Evolutionary conservation across 1,139 yeast genomes (phyloP).

Genomic region (Scheffersomyces cryptocercus): DNA sequence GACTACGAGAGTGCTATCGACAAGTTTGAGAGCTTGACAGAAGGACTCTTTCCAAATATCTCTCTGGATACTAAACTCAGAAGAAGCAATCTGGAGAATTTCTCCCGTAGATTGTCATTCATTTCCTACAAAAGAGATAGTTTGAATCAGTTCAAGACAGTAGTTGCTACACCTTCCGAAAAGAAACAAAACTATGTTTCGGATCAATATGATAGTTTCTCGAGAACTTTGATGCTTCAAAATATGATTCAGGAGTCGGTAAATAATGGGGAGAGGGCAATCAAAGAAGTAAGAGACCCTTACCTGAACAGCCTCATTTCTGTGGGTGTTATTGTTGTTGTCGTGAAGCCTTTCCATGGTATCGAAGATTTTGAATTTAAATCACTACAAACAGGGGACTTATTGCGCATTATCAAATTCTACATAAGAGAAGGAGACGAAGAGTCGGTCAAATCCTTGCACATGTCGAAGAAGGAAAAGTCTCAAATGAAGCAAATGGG

Average conservation of each 20-base stretch:
- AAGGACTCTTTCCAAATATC: slow-evolving; percentile 6
- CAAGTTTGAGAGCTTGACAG: slow-evolving; percentile 14
- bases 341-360: slow-evolving; percentile 32
- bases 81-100: not conserved
- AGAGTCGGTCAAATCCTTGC: slow-evolving; percentile 4
- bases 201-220: slow-evolving; percentile 26
- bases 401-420: slow-evolving; percentile 32
- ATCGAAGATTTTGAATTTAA: slow-evolving; percentile 22
- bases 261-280: slow-evolving; percentile 12
- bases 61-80: not conserved
- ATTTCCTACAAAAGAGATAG: slow-evolving; percentile 9
- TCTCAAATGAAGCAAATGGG: no score
- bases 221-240: slow-evolving; percentile 32
- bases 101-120: slow-evolving; percentile 9
- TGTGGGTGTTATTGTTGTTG: slow-evolving; percentile 40
- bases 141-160: slow-evolving; percentile 9
- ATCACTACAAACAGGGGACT: slow-evolving; percentile 34
- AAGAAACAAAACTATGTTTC: slow-evolving; percentile 12
- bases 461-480: not conserved
- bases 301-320: slow-evolving; percentile 26
- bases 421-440: slow-evolving; percentile 15
- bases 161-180: slow-evolving; percentile 16
- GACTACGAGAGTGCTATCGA: slow-evolving; percentile 19
- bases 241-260: slow-evolving; percentile 19
- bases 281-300: slow-evolving; percentile 31